Base-by-base conservation (phyloP, 1,284 basidiomycete species). In the Apiotrichum montevideense region DNA sequence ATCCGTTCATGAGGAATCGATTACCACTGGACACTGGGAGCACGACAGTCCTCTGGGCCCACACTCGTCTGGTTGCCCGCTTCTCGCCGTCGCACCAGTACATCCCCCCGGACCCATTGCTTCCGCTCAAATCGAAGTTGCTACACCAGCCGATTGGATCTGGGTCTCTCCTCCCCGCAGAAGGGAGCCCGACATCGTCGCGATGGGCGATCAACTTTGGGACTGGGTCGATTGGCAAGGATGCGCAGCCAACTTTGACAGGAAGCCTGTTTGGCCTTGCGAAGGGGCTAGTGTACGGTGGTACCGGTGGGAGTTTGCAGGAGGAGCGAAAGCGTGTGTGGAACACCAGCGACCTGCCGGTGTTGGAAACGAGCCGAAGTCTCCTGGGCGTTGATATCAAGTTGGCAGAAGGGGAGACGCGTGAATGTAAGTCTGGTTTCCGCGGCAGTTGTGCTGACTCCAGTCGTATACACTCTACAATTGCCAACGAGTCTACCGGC, bases 401-500 rank as follows among this genome's bases (percentile, higher is more conserved):
- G 51, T 46, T 78, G 33, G 66, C 64, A 32, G 69, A 71, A 42
- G 71, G 70, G 1, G 71, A 76, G 47, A 64, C 53, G 6, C 67
- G 57, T 35, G 65, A 71, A 44, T 78, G 74, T 76, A 52, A 69
- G 74, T 67, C 14, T 4, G 1, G 3, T 2, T 1, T 7, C 14
- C 3, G 6, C 3, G 0, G 1, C 13, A 4, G 3, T 14, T 5
- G 21, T 45, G 54, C 34, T 56, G 34, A 21, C 21, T 13, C 0
- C 57, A 94, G 91, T 88, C 73, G 85, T 84, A 2, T 95, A 94
- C 72, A 83, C 83, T 0, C 75, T 93, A 3, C 75, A 79, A 2
- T 77, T 97, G 1, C 93, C 95, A 0, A 79, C 84, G 5, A 84
- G 84, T 56, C 79, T 98, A 0, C 95, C 95, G 0, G 95, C 95